Evolutionary conservation across 2,329 filamentous ascomycete genomes (phyloP).

Genomic region (Trichoderma sp.): DNA sequence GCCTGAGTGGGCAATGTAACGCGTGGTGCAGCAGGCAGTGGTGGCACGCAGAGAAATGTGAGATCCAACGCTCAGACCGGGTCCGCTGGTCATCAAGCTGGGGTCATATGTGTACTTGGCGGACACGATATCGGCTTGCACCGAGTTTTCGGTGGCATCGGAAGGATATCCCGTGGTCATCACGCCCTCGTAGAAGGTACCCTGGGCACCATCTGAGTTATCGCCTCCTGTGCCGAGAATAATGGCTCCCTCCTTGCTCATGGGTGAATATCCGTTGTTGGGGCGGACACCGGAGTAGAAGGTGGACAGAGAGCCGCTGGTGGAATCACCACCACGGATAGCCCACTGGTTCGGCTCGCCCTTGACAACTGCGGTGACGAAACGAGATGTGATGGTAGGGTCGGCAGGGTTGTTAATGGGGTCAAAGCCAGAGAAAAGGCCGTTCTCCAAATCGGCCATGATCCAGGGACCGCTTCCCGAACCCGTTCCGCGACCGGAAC

Average conservation of each 20-base stretch:
- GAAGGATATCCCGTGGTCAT: conserved; percentile 19
- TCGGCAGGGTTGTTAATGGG: not conserved
- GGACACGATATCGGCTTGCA: conserved; percentile 16
- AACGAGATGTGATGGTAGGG: conserved; percentile 4
- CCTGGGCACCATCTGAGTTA: not conserved
- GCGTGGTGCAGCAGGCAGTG: conserved; percentile 5
- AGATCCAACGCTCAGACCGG: conserved; percentile 2
- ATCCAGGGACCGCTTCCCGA: conserved; percentile 17
- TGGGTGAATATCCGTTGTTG: not conserved
- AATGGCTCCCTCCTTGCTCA: conserved; percentile 15
- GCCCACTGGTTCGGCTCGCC: conserved; percentile 14
- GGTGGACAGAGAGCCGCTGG: not conserved
- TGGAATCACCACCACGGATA: conserved; percentile 1
- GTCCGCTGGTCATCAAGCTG: not conserved
- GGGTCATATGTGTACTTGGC: conserved; percentile 10
- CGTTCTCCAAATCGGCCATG: conserved; percentile 20
- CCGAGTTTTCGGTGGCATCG: conserved; percentile 14
- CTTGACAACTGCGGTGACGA: conserved; percentile 8
- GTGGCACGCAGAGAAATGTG: conserved; percentile 11
- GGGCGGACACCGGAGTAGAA: conserved; percentile 11
- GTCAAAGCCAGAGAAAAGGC: conserved; percentile 1
- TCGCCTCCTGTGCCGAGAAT: conserved; percentile 15
- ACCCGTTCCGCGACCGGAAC: not conserved
- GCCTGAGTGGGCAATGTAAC: not conserved
- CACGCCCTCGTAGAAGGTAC: conserved; percentile 19